Conservation (phyloP, 73 alveolate genomes). For the Paramecium sonneborni region DNA sequence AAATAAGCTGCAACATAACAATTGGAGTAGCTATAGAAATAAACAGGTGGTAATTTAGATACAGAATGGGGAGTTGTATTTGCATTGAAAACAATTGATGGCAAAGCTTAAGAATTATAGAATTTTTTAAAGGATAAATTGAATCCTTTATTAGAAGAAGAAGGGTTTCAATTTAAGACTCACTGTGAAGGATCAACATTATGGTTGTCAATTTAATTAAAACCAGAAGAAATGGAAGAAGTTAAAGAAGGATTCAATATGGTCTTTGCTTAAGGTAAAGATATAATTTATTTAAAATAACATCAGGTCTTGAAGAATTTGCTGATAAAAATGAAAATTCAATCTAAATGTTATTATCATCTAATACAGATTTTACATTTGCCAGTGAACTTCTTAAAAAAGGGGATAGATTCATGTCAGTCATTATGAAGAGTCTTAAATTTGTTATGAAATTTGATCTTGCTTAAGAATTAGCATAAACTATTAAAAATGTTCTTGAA, state of each 20-base stretch:
- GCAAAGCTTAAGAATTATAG: slow-evolving; percentile 9
- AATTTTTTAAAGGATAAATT: background rate
- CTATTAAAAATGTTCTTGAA: background rate
- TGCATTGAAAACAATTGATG: background rate
- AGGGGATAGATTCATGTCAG: slow-evolving; percentile 26
- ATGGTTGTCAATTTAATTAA: background rate
- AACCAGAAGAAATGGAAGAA: background rate
- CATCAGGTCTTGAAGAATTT: slow-evolving; percentile 8
- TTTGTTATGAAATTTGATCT: background rate
- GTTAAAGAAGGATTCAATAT: slow-evolving; percentile 15
- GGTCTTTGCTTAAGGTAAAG: slow-evolving; percentile 39
- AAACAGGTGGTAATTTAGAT: background rate
- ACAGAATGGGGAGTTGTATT: slow-evolving; percentile 30
- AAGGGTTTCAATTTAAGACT: background rate
- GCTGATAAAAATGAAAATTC: slow-evolving; percentile 10
- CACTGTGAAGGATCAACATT: background rate
- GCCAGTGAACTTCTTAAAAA: background rate
- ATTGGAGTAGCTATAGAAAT: background rate
- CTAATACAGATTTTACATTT: slow-evolving; percentile 3
- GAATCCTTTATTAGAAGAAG: background rate
- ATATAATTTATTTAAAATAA: background rate
- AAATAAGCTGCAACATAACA: background rate
- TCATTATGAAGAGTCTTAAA: background rate
- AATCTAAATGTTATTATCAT: background rate
- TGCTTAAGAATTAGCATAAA: background rate